These are phyloP conservation scores for Eucalyptus dawsonii DNA, from an alignment of 345 rosid species.

Conservation along the genomic window DNA sequence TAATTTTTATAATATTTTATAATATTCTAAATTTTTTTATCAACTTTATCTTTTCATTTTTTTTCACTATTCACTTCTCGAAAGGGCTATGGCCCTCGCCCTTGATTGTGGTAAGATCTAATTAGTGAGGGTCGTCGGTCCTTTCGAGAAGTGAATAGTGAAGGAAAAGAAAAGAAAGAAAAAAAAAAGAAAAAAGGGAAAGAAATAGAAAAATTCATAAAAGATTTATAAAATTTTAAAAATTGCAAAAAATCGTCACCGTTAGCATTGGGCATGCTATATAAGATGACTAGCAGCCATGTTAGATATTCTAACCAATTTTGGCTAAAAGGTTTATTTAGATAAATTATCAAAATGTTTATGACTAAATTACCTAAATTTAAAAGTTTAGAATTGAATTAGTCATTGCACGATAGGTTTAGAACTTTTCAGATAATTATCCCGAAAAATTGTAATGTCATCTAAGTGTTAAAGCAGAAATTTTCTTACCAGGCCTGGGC, in stretches of 20 bases:
- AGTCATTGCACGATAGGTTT: rapidly evolving
- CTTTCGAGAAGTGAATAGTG: background rate
- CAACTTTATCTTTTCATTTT: background rate
- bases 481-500: background rate
- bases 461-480: background rate
- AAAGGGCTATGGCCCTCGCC: background rate
- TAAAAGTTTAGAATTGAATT: background rate
- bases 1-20: background rate
- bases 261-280: rapidly evolving
- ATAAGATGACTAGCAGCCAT: rapidly evolving
- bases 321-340: background rate
- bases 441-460: rapidly evolving
- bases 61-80: background rate
- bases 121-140: rapidly evolving
- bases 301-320: background rate
- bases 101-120: background rate
- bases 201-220: background rate
- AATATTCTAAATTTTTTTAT: background rate
- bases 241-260: rapidly evolving
- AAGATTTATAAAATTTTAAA: background rate
- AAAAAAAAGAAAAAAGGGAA: too few relatives aligned
- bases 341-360: background rate
- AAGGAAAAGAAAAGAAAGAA: background rate
- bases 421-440: rapidly evolving
- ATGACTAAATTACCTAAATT: background rate